phyloP scores from a whole-genome alignment of 2,329 filamentous ascomycete species.

The Blastomyces gilchristii region DNA sequence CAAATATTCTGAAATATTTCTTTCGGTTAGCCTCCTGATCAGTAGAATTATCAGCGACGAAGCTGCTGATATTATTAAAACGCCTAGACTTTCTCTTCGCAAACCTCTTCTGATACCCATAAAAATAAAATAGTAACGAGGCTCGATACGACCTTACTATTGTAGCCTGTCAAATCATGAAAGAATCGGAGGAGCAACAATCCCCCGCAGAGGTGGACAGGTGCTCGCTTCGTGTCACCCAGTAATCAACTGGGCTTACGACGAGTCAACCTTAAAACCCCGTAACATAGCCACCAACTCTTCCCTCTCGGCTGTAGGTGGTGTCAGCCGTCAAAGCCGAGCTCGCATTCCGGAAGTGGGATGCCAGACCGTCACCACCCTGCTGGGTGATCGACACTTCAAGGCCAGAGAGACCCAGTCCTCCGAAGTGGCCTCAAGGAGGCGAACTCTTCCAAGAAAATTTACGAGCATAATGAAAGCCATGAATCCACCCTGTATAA shows the following conservation, averaged over 20 bases:
- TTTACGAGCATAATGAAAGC: background rate
- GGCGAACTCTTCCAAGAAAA: background rate
- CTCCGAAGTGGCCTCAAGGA: background rate
- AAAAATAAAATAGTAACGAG: background rate
- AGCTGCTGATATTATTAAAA: background rate
- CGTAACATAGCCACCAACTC: background rate
- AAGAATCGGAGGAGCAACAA: background rate
- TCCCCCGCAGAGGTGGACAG: background rate
- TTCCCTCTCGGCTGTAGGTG: background rate
- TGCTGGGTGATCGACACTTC: background rate
- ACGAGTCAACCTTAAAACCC: background rate
- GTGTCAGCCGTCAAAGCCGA: background rate
- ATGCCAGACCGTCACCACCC: background rate
- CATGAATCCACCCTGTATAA: background rate
- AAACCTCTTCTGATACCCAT: background rate
- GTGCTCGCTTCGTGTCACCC: background rate
- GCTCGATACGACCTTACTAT: background rate
- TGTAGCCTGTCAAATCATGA: background rate
- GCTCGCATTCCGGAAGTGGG: background rate
- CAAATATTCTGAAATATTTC: background rate
- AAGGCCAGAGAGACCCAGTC: background rate
- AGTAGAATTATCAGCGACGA: background rate
- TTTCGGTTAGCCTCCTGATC: background rate
- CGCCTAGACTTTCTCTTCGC: background rate
- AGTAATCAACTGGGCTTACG: background rate